Evolutionary conservation across 345 rosid species (phyloP), one percentile per base, ranked within the genome.

Genomic region (Anastatica hierochuntica): DNA sequence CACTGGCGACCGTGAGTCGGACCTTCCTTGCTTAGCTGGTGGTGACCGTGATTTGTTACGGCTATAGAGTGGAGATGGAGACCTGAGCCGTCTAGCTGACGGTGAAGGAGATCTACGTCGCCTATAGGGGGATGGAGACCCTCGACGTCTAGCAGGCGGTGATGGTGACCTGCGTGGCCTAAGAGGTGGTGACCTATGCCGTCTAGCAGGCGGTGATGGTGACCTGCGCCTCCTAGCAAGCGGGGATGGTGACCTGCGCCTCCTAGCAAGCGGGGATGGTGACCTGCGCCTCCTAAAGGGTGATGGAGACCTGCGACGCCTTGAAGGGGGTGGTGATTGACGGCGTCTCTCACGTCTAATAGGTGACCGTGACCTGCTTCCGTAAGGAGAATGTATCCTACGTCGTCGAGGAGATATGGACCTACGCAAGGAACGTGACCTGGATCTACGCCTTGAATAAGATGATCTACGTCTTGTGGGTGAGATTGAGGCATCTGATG

Each of bases 381-480:
- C 57, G 19, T 35, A 14, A 14, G 74, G 75, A 31, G 79, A 72
- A 33, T 27, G 67, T 13, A 53, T 7, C 43, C 70, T 68, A 10
- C 66, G 80, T n/a, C 77, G 67, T 13, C 55, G 53, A 50, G 76
- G 81, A 36, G 76, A 71, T 10, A 23, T 70, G 27, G 77, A 72
- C 35, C 74, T 71, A 8, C 23, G 43, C 23, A 61, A 51, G 11
- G 76, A 72, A 51, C 46, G 53, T 33, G 88, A 84, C 24, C 84
- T 80, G 45, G 88, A 80, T 43, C 83, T 75, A 33, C 56, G 74
- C 62, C 75, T 69, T 33, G 56, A 66, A 73, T 77, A 54, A 2
- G 74, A 71, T 31, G 73, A 54, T 62, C 74, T 80, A 63, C 71
- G 69, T 64, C 79, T 71, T 33, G 73, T 67, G 44, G 89, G 95